Evolutionary conservation across 2,329 filamentous ascomycete species (phyloP), one percentile per base, ranked within the genome.

Genomic region (Exophiala phaeomuriformis): DNA sequence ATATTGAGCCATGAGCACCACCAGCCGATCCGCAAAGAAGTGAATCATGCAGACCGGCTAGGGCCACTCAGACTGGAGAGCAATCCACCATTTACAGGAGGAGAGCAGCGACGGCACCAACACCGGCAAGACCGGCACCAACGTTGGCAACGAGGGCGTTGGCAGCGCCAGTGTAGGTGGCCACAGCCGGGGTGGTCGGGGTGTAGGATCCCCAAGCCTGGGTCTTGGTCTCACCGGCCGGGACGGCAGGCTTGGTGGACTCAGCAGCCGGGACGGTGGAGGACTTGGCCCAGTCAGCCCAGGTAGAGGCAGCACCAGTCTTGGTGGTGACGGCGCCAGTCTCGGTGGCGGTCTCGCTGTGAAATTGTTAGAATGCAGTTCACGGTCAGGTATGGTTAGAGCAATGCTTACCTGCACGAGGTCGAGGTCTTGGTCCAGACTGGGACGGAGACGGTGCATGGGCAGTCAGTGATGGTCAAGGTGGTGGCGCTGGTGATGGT

Each of bases 391-490:
- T 12, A 51, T 43, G 39, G 42, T 28, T 5, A 39, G 28, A 36
- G 33, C 19, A 46, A 36, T 41, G 28, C 48, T 53, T 52, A 56
- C 51, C 49, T 56, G 61, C 58, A 63, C 37, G 58, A 60, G 41
- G 61, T 63, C 33, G 57, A 54, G 49, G 55, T 60, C 51, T 52
- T 52, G 52, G 59, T 60, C 47, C 52, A 62, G 48, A 63, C 59
- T 36, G 61, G 61, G 30, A 63, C 61, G 41, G 59, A 59, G 49
- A 64, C 51, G 36, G 63, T 65, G 59, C 56, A 65, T 35, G 63
- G 63, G 53, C 63, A 62, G 58, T 63, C 57, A 43, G 62, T 63
- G 60, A 65, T 61, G 44, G 63, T 65, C 41, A 64, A 42, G 45
- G 63, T 64, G 30, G 62, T 64, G 41, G 61, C 53, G 39, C 51